Evolutionary conservation across 1,284 basidiomycete species (phyloP), one percentile per base, ranked within the genome.

Genomic region (Apiotrichum mycotoxinovorans): DNA sequence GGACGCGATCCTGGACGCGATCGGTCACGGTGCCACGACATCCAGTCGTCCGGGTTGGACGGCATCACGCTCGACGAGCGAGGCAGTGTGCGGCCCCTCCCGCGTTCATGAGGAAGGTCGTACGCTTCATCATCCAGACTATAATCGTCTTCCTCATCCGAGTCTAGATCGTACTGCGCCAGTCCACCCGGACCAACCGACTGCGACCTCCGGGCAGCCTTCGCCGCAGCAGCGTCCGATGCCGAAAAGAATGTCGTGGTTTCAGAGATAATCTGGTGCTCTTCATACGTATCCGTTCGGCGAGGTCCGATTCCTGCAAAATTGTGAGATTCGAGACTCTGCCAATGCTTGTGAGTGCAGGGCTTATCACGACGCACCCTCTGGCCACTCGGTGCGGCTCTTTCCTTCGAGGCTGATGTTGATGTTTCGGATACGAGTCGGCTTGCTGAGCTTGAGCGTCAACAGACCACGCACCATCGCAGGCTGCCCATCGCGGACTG

Each of bases 401-500:
- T 82, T 87, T 8, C 90, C 94, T 51, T 85, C 80, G 22, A 98
- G 79, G 65, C 85, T 85, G 45, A 96, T 80, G 54, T 86, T 83
- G 57, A 98, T 94, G 66, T 86, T 89, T 37, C 87, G 87, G 67
- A 98, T 87, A 72, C 87, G 86, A 40, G 86, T 92, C 0, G 93
- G 85, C 71, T 94, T 95, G 47, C 81, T 80, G 30, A 97, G 80
- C 14, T 85, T 84, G 44, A 98, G 80, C 1, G 86, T 87, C 57
- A 98, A 81, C 14, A 97, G 79, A n/a, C 93, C 95, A 40, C 95
- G 83, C 33, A 98, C 80, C 74, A 94, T 82, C 9, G 91, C 87
- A 2, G 89, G 86, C 7, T 84, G 83, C 1, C 81, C 79, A 63
- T 82, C 81, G 22, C 80, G 71, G n/a, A 71, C 72, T 11, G 77